These are phyloP conservation scores for Chondrostereum purpureum DNA, from an alignment of 1,284 basidiomycete genomes.

Conservation along the genomic window DNA sequence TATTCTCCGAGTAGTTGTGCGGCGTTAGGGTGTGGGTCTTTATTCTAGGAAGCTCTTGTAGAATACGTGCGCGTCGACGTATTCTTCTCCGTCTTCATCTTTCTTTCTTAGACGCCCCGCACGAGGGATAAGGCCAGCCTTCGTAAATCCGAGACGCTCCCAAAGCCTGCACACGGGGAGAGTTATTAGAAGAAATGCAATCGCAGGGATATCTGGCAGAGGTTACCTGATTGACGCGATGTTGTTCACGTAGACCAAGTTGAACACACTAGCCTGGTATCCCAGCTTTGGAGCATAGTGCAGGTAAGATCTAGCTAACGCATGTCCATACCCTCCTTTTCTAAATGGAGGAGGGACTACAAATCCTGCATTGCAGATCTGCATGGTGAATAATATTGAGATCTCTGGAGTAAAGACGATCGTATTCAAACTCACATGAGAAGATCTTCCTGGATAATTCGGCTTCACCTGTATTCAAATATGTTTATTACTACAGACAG, in stretches of 20 bases:
- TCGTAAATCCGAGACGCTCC: constrained; percentile 80
- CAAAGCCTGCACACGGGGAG: constrained; percentile 63
- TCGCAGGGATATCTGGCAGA: constrained; percentile 9
- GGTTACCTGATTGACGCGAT: constrained; percentile 60
- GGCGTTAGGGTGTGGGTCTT: no score
- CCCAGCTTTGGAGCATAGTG: constrained; percentile 77
- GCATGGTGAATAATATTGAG: no score
- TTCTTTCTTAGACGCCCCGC: constrained; percentile 72
- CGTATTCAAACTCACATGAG: constrained; percentile 74
- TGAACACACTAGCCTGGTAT: constrained; percentile 88
- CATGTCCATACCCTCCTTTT: constrained; percentile 63
- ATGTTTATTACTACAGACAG: neutral
- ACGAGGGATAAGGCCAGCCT: constrained; percentile 78
- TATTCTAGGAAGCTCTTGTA: constrained; percentile 73
- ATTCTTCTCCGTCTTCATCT: constrained; percentile 73
- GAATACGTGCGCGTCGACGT: constrained; percentile 82
- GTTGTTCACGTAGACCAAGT: constrained; percentile 87
- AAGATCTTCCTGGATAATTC: constrained; percentile 89
- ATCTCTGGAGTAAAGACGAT: no score
- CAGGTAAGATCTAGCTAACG: constrained; percentile 77
- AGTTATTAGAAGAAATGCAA: neutral
- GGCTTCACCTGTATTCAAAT: constrained; percentile 60
- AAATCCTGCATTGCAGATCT: constrained; percentile 91
- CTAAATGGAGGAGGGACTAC: constrained; percentile 69
- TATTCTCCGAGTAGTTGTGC: no score